phyloP scores from a whole-genome alignment of 2,329 filamentous ascomycete species.

The Aspergillus novoparasiticus region DNA sequence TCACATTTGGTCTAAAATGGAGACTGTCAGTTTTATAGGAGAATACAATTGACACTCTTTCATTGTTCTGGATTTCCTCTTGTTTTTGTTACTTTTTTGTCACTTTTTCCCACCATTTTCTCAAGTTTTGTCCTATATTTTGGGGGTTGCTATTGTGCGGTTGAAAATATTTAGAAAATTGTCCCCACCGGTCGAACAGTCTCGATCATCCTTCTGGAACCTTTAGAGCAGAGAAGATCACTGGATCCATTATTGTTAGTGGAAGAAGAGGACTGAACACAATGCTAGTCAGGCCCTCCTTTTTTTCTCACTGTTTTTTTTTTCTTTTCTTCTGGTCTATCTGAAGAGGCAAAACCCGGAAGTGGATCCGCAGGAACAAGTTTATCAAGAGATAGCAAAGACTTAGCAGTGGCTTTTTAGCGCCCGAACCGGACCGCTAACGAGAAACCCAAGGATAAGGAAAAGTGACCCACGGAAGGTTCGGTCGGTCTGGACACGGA shows the following conservation, averaged over 20 bases:
- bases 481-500: conserved; percentile 13
- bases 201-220: conserved; percentile 21
- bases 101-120: neutral
- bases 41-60: neutral
- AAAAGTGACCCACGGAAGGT: conserved; percentile 12
- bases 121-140: neutral
- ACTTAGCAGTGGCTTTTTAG: conserved; percentile 12
- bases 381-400: conserved; percentile 8
- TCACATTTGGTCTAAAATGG: conserved; percentile 8
- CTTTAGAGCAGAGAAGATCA: conserved; percentile 9
- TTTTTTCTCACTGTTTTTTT: conserved; percentile 5
- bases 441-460: conserved; percentile 6
- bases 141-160: neutral
- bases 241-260: conserved; percentile 3
- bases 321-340: conserved; percentile 4
- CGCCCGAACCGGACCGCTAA: conserved; percentile 20
- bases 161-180: neutral
- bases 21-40: neutral
- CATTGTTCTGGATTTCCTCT: neutral
- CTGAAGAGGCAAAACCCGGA: conserved; percentile 14
- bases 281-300: neutral
- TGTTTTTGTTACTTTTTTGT: neutral
- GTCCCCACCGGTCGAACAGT: conserved; percentile 7
- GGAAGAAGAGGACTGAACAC: conserved; percentile 4
- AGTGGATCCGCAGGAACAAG: conserved; percentile 16